A percentile compares a stretch with the other conserved stretches of the same genome.
These are phyloP conservation scores for Nothophaeocryptopus gaeumannii DNA, from an alignment of 2,329 filamentous ascomycete genomes.

Conservation along the genomic window DNA sequence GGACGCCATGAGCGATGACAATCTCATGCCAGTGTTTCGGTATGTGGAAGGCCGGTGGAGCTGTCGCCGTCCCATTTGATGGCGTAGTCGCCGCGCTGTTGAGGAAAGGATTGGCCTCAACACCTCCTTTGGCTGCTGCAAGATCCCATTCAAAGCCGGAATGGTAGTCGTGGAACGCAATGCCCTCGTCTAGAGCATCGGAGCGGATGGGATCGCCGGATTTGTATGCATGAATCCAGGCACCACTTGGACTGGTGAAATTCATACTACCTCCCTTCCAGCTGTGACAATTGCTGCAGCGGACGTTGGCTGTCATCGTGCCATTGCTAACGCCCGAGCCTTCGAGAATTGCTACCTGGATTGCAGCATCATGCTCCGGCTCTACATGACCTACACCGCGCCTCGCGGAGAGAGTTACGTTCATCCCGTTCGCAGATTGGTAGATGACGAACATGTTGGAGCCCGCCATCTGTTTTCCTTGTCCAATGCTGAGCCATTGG, in stretches of 20 bases:
- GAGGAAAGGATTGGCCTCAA: slow-evolving; percentile 42
- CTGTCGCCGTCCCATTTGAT: too few relatives aligned
- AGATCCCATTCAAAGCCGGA: slow-evolving; percentile 48
- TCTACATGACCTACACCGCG: slow-evolving; percentile 41
- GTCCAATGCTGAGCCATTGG: slow-evolving; percentile 55
- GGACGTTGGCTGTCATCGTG: slow-evolving; percentile 55
- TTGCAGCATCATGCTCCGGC: slow-evolving; percentile 42
- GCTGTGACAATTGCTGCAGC: slow-evolving; percentile 51
- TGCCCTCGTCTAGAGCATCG: slow-evolving; percentile 40
- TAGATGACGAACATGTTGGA: slow-evolving; percentile 60
- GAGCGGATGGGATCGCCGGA: slow-evolving; percentile 47
- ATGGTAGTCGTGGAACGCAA: slow-evolving; percentile 45
- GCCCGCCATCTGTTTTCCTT: slow-evolving; percentile 48
- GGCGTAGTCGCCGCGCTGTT: too few relatives aligned
- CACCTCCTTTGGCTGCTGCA: slow-evolving; percentile 49
- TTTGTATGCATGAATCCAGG: slow-evolving; percentile 51
- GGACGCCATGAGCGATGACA: slow-evolving; percentile 38
- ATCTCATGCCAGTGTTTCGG: too few relatives aligned
- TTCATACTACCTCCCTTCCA: slow-evolving; percentile 54
- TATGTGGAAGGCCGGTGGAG: too few relatives aligned
- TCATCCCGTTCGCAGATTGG: slow-evolving; percentile 48
- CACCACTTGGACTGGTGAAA: slow-evolving; percentile 41
- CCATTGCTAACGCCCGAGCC: slow-evolving; percentile 52
- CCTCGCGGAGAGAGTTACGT: slow-evolving; percentile 57
- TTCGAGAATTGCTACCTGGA: slow-evolving; percentile 49